A percentile compares a stretch with the other conserved stretches of the same genome.
Conservation (phyloP, 139 green algal species). For the Tetratostichococcus sp. region DNA sequence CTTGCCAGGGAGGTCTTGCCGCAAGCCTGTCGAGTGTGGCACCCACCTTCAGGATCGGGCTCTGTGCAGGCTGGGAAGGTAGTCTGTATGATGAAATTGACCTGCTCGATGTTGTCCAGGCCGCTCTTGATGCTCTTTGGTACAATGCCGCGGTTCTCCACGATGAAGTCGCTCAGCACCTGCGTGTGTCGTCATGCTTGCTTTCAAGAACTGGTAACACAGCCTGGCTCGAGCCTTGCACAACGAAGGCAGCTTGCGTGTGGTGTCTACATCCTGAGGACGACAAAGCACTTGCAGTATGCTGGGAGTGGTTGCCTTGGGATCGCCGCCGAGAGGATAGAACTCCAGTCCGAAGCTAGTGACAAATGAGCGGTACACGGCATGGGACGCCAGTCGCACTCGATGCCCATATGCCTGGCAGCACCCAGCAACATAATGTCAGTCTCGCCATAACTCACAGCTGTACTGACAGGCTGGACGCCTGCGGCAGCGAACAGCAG, state of each 20-base stretch:
- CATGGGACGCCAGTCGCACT: constrained; percentile 52
- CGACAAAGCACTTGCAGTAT: too few species aligned
- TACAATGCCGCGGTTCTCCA: constrained; percentile 16
- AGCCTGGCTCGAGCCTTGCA: not conserved
- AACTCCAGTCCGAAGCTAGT: constrained; percentile 55
- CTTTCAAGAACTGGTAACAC: too few species aligned
- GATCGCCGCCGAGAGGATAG: constrained; percentile 70
- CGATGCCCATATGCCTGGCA: constrained; percentile 41
- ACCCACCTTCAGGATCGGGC: constrained; percentile 10
- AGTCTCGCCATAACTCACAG: too few species aligned
- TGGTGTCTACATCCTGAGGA: too few species aligned
- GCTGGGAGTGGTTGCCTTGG: constrained; percentile 45
- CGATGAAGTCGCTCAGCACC: constrained; percentile 22
- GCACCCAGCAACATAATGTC: not conserved
- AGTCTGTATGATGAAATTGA: constrained; percentile 13
- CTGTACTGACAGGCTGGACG: too few species aligned
- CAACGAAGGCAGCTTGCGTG: too few species aligned
- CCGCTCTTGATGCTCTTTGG: constrained; percentile 7
- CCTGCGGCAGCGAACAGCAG: too few species aligned
- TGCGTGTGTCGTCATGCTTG: too few species aligned
- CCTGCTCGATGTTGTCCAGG: constrained; percentile 1
- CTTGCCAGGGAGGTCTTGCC: not conserved
- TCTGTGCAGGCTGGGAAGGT: constrained; percentile 9
- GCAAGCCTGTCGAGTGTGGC: too few species aligned
- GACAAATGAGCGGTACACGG: constrained; percentile 51